phyloP scores from a whole-genome alignment of 2,329 filamentous ascomycete genomes.

The Fusarium subtropicale region DNA sequence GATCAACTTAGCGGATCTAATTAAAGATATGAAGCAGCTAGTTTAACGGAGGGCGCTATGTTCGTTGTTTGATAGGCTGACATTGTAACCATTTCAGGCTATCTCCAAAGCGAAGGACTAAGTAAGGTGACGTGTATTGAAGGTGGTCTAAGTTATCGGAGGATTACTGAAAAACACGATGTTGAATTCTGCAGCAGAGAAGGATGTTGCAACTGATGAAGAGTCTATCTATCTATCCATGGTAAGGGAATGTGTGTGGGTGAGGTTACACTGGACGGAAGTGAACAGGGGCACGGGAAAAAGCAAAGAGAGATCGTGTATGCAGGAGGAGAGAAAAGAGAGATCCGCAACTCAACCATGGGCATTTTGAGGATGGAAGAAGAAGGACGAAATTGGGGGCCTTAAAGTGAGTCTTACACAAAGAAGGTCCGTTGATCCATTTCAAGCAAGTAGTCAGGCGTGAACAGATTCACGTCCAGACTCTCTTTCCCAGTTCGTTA shows the following conservation, averaged over 20 bases:
- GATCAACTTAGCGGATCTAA: conserved; percentile 13
- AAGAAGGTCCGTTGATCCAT: not conserved
- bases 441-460: conserved; percentile 4
- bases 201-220: not conserved
- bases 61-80: conserved; percentile 3
- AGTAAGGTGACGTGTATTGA: conserved; percentile 34
- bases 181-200: not conserved
- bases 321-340: conserved; percentile 36
- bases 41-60: conserved; percentile 6
- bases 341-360: conserved; percentile 18
- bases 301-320: conserved; percentile 46
- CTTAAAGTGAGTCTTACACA: not conserved
- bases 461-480: conserved; percentile 30
- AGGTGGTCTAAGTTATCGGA: conserved; percentile 24
- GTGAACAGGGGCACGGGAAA: conserved; percentile 39
- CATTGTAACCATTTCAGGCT: conserved; percentile 5
- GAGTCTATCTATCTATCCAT: not conserved
- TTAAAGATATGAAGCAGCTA: conserved; percentile 21
- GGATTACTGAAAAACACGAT: conserved; percentile 9
- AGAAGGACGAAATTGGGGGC: not conserved
- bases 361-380: conserved; percentile 10
- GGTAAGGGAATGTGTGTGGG: conserved; percentile 29
- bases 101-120: conserved; percentile 6
- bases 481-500: conserved; percentile 16
- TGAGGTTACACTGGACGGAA: conserved; percentile 37